These are phyloP conservation scores for Candida suzukii DNA, from an alignment of 805 yeast genomes.

Conservation along the genomic window DNA sequence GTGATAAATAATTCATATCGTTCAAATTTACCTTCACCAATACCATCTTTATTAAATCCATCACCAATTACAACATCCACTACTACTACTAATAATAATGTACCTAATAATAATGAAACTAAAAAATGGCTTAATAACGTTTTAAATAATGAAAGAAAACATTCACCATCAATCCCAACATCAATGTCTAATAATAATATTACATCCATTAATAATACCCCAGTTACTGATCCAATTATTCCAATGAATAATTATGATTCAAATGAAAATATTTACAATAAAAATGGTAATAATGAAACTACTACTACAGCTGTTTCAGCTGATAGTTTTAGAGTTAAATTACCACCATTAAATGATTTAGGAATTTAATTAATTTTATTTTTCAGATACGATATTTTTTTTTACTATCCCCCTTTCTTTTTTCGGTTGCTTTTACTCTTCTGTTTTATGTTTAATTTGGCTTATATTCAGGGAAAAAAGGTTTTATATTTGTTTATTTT, in stretches of 20 bases:
- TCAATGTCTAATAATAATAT: no score
- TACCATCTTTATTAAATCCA: neutral
- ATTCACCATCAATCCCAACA: no score
- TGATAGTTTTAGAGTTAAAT: slow-evolving; percentile 4
- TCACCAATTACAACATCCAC: neutral
- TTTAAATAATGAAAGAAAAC: neutral
- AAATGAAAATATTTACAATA: no score
- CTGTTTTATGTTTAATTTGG: no score
- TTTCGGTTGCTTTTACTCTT: slow-evolving; percentile 1
- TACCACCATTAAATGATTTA: slow-evolving; percentile 19
- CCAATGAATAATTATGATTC: no score
- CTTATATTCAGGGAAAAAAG: no score
- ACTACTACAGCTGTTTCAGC: neutral
- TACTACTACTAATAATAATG: neutral
- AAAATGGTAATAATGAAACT: neutral
- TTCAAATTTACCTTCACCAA: neutral
- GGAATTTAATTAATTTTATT: slow-evolving; percentile 13
- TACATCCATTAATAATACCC: no score
- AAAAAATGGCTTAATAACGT: neutral
- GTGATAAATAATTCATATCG: neutral
- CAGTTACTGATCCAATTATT: no score
- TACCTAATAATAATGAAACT: neutral
- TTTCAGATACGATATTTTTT: no score
- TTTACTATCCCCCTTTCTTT: neutral
- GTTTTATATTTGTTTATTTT: neutral